These are phyloP conservation scores for Daldinia decipiens DNA, from an alignment of 495 filamentous ascomycete species.

Conservation along the genomic window DNA sequence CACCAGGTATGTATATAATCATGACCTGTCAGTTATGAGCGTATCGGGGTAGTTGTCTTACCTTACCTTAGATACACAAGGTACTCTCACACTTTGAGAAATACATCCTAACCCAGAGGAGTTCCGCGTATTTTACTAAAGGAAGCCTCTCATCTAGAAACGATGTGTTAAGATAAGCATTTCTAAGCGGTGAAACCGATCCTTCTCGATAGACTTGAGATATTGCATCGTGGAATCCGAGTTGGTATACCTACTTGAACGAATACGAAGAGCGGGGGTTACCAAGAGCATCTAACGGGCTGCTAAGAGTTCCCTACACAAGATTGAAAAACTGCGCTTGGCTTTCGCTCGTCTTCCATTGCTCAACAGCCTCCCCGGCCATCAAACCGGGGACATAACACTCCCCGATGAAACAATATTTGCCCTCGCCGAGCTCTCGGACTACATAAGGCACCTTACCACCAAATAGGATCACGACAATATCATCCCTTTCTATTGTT, in stretches of 20 bases:
- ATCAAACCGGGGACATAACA: conserved; percentile 33
- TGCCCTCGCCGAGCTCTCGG: conserved; percentile 20
- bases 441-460: conserved; percentile 33
- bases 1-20: neutral
- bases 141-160: neutral
- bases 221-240: neutral
- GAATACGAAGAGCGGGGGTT: conserved; percentile 38
- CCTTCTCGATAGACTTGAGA: neutral
- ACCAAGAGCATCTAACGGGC: neutral
- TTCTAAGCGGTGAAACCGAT: neutral
- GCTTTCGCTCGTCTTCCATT: conserved; percentile 19
- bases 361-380: conserved; percentile 31
- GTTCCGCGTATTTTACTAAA: too few relatives aligned
- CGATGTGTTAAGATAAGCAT: neutral
- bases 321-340: conserved; percentile 30
- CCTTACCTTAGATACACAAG: neutral
- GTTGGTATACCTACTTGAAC: conserved; percentile 20
- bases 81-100: too few relatives aligned
- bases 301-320: conserved; percentile 8
- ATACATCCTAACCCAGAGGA: too few relatives aligned
- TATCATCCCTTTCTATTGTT: conserved; percentile 26
- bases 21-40: neutral
- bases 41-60: neutral
- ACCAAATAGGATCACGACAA: conserved; percentile 30
- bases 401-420: conserved; percentile 35